These are phyloP conservation scores for Mikania micrantha DNA, from an alignment of 129 eudicot genomes.

Conservation along the genomic window DNA sequence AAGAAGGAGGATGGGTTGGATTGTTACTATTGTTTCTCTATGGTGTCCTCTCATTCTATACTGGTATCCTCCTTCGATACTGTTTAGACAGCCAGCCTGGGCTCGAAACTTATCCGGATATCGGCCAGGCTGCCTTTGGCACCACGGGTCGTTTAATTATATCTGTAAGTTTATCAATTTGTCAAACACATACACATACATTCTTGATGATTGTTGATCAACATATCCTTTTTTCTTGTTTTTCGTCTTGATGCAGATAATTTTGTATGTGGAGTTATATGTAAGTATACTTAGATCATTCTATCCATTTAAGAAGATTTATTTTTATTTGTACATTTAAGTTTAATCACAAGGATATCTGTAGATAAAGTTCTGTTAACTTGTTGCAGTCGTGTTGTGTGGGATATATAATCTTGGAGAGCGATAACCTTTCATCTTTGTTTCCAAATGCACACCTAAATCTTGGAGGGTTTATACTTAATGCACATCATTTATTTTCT, in stretches of 20 bases:
- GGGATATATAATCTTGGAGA: constrained; percentile 83
- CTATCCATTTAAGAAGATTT: background rate
- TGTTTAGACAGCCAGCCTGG: constrained; percentile 95
- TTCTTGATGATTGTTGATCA: constrained; percentile 19
- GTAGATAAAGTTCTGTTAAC: background rate
- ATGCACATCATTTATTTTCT: constrained; percentile 72
- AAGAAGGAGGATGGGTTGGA: constrained; percentile 90
- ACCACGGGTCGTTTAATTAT: constrained; percentile 55
- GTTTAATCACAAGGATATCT: background rate
- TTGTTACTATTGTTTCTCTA: constrained; percentile 48
- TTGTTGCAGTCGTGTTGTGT: constrained; percentile 73
- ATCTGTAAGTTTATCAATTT: constrained; percentile 47
- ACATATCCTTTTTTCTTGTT: constrained; percentile 10
- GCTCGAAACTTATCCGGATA: constrained; percentile 87
- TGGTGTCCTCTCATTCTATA: constrained; percentile 68
- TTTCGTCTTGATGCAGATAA: constrained; percentile 55
- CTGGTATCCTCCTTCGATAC: constrained; percentile 75
- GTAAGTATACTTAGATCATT: constrained; percentile 48
- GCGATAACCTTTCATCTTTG: constrained; percentile 82
- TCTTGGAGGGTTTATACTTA: constrained; percentile 40
- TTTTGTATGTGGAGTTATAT: constrained; percentile 78
- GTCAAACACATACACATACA: background rate
- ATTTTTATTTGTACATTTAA: background rate
- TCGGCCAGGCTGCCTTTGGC: constrained; percentile 97
- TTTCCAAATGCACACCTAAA: constrained; percentile 84